These are phyloP conservation scores for Calonectria crousiana DNA, from an alignment of 2,329 filamentous ascomycete species.

Conservation along the genomic window DNA sequence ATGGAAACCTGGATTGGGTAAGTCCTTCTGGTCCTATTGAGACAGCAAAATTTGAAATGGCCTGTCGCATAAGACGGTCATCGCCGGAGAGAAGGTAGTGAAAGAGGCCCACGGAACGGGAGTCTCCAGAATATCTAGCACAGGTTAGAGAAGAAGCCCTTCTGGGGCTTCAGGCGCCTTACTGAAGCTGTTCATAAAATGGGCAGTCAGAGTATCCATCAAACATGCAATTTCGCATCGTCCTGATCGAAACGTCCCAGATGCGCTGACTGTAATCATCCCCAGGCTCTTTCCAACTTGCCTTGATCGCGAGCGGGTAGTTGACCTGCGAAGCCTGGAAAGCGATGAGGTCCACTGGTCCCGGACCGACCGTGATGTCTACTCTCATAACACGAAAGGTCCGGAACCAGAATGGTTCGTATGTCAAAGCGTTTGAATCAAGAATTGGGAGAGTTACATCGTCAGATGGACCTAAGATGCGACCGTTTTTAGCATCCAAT, in stretches of 20 bases:
- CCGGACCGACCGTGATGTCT: slow-evolving; percentile 19
- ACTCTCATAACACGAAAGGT: slow-evolving; percentile 31
- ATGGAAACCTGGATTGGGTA: slow-evolving; percentile 51
- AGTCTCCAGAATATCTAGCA: slow-evolving; percentile 29
- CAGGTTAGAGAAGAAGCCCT: not conserved
- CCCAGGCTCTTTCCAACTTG: slow-evolving; percentile 8
- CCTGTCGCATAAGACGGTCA: slow-evolving; percentile 48
- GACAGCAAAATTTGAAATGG: slow-evolving; percentile 44
- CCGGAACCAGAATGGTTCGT: slow-evolving; percentile 37
- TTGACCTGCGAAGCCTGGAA: slow-evolving; percentile 22
- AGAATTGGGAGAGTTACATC: slow-evolving; percentile 15
- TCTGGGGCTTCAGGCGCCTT: slow-evolving; percentile 37
- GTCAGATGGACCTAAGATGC: slow-evolving; percentile 27
- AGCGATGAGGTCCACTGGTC: slow-evolving; percentile 10
- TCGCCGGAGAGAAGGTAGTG: slow-evolving; percentile 48
- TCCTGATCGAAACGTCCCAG: slow-evolving; percentile 40
- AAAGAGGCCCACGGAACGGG: slow-evolving; percentile 43
- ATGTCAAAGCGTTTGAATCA: not conserved
- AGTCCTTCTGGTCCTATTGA: slow-evolving; percentile 45
- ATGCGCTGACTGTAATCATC: slow-evolving; percentile 28
- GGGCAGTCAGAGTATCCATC: slow-evolving; percentile 51
- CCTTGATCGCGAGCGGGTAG: slow-evolving; percentile 29
- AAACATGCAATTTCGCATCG: slow-evolving; percentile 44
- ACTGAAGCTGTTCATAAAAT: slow-evolving; percentile 52
- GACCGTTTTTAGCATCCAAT: slow-evolving; percentile 14